Evolutionary conservation across 73 alveolate genomes (phyloP), one percentile per base, ranked within the genome.

Genomic region (Paramecium biaurelia): DNA sequence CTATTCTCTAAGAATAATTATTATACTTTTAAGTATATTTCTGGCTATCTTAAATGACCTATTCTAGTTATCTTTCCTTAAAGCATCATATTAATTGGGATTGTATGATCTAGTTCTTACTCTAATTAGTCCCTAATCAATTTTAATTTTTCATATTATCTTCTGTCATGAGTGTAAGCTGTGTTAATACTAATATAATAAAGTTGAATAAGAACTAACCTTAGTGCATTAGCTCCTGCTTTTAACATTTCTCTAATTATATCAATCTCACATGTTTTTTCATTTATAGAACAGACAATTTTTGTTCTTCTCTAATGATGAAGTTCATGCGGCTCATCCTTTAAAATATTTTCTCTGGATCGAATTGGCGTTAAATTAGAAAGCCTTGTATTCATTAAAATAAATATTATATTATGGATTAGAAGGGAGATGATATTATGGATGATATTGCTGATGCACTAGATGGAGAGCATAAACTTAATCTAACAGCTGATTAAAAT

Each of bases 401-500:
- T 72, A 72, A 34, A 72, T 28, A 72, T 72, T 72, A 72, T 72
- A 72, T 28, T 12, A 72, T 72, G 86, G 86, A 72, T 72, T 15
- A 72, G 9, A 72, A 72, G 32, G 58, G 45, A 34, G 58, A 72
- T 35, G 58, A 72, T 35, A 72, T 42, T 79, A 21, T 79, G 32
- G 90, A 79, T 21, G 76, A 79, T 43, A 41, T 79, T 23, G 90
- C 45, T 18, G 90, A 79, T 0, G 90, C 90, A 2, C 56, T 79
- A 9, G 56, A 41, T 43, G 56, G 74, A 21, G 90, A 79, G 12
- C 45, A 79, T 18, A 79, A 79, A 45, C 43, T 79, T 24, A 79
- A 79, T 42, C 56, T 79, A 45, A 79, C 90, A 79, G 90, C 90
- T 20, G 90, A 79, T 79, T 24, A 38, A 43, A 79, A 79, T 58